phyloP scores from a whole-genome alignment of 805 yeast species.

The Wickerhamiella allomyrinae region DNA sequence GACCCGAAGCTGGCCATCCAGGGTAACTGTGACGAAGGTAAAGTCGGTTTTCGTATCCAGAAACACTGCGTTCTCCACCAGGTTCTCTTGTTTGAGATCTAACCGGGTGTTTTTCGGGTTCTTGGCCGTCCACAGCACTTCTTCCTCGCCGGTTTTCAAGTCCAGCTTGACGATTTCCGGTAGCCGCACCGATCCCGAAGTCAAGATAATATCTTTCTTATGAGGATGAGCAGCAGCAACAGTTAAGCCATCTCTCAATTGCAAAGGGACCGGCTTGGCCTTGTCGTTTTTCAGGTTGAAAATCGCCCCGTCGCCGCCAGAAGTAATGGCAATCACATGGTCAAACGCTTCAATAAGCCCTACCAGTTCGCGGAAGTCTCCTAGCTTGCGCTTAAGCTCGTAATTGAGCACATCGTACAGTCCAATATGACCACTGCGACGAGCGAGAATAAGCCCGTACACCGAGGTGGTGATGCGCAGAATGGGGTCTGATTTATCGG shows the following conservation, averaged over 20 bases:
- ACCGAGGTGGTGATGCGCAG: slow-evolving; percentile 6
- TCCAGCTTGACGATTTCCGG: slow-evolving; percentile 31
- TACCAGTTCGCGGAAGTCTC: slow-evolving; percentile 5
- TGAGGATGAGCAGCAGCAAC: slow-evolving; percentile 28
- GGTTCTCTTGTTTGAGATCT: slow-evolving; percentile 69
- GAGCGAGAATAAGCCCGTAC: slow-evolving; percentile 15
- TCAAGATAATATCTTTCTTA: slow-evolving; percentile 45
- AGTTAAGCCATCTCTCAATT: slow-evolving; percentile 7
- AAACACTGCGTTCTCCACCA: slow-evolving; percentile 50
- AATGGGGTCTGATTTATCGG: slow-evolving; percentile 23
- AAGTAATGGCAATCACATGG: slow-evolving; percentile 4
- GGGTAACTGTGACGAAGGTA: slow-evolving; percentile 48
- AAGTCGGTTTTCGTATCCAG: slow-evolving; percentile 16
- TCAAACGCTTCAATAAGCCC: slow-evolving; percentile 9
- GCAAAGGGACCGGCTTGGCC: slow-evolving; percentile 1
- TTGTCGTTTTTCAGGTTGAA: not conserved
- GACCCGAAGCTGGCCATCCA: slow-evolving; percentile 58
- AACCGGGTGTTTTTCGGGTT: slow-evolving; percentile 71
- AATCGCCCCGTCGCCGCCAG: not conserved
- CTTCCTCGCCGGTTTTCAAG: slow-evolving; percentile 20
- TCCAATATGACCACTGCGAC: slow-evolving; percentile 18
- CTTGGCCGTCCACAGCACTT: slow-evolving; percentile 49
- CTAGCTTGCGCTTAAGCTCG: slow-evolving; percentile 11
- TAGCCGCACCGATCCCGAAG: slow-evolving; percentile 79
- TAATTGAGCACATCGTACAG: slow-evolving; percentile 11